These are phyloP conservation scores for Geotrichum siamense DNA, from an alignment of 1,139 yeast species.

Conservation along the genomic window DNA sequence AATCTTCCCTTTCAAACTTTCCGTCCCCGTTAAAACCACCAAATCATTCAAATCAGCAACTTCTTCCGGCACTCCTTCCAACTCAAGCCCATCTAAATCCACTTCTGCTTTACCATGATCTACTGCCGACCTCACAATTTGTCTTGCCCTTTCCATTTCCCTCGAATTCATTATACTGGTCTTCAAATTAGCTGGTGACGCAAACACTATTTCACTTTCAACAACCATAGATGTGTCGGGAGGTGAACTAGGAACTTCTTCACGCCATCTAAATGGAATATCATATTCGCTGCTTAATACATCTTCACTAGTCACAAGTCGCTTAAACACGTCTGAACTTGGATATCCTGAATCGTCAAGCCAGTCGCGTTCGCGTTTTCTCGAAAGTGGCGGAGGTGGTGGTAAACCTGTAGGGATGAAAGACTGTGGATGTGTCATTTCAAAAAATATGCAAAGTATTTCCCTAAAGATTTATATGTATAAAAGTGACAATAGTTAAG, in stretches of 20 bases:
- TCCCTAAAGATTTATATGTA: no score
- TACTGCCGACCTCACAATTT: constrained; percentile 27
- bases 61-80: constrained; percentile 42
- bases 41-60: constrained; percentile 12
- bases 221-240: neutral
- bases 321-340: constrained; percentile 2
- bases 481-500: no score
- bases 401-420: no score
- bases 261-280: neutral
- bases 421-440: no score
- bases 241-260: neutral
- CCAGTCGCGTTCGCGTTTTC: neutral
- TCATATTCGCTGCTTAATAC: neutral
- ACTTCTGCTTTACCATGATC: constrained; percentile 37
- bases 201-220: neutral
- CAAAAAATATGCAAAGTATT: no score
- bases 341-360: neutral
- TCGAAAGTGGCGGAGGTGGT: no score
- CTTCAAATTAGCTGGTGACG: no score
- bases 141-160: constrained; percentile 21
- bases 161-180: constrained; percentile 8
- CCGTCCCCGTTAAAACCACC: constrained; percentile 17
- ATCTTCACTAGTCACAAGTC: neutral
- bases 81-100: constrained; percentile 40
- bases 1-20: constrained; percentile 29